These are phyloP conservation scores for Hypoxylon sp. DNA, from an alignment of 2,329 filamentous ascomycete genomes.

Conservation along the genomic window DNA sequence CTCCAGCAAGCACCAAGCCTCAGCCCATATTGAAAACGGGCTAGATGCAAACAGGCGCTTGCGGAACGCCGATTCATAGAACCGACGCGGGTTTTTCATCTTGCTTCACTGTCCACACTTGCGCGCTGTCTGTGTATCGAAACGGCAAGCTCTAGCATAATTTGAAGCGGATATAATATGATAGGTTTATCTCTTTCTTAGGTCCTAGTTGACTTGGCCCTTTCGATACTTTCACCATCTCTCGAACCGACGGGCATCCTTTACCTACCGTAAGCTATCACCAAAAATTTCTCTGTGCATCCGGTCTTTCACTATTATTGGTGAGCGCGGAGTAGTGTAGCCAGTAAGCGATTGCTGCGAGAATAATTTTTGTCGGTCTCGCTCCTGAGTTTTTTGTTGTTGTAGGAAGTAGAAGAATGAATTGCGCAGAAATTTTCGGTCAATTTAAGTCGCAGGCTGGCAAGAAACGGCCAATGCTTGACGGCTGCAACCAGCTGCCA, in stretches of 20 bases:
- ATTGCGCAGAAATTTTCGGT: slow-evolving; percentile 25
- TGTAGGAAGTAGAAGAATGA: slow-evolving; percentile 5
- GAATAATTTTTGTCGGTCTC: not conserved
- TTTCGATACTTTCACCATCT: not conserved
- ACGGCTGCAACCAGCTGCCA: slow-evolving; percentile 13
- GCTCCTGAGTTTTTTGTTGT: slow-evolving; percentile 2
- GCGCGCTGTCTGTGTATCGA: slow-evolving; percentile 67
- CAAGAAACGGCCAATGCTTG: not conserved
- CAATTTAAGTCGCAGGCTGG: slow-evolving; percentile 17
- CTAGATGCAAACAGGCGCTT: slow-evolving; percentile 41
- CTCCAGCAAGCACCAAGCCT: slow-evolving; percentile 53
- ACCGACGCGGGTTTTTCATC: slow-evolving; percentile 59
- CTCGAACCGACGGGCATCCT: not conserved
- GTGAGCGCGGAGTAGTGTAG: not conserved
- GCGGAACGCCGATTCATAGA: slow-evolving; percentile 46
- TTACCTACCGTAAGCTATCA: slow-evolving; percentile 7
- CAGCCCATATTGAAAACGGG: slow-evolving; percentile 45
- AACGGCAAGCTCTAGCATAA: slow-evolving; percentile 77
- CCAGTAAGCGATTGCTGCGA: not conserved
- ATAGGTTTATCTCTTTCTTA: not conserved
- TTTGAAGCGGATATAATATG: slow-evolving; percentile 64
- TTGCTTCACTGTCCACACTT: slow-evolving; percentile 81
- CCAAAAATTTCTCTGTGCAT: not conserved
- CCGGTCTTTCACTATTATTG: not conserved
- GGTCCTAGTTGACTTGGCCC: not conserved